Percentiles rank a stretch among this genome's conserved stretches.
Conservation (phyloP, 108 stramenopile genomes). For the Heterococcus sp. region DNA sequence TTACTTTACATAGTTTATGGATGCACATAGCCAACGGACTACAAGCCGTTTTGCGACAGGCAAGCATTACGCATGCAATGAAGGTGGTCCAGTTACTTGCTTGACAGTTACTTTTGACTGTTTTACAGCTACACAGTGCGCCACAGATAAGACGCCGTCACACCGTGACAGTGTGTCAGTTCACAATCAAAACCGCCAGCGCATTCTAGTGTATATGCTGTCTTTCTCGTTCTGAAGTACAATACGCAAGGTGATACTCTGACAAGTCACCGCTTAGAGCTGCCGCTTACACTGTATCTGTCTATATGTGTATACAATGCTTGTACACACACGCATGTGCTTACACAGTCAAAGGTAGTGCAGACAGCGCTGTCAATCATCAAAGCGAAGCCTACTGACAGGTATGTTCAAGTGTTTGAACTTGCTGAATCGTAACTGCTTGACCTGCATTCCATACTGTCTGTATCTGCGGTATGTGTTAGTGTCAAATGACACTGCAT, state of each 20-base stretch:
- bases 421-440: no score
- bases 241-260: no score
- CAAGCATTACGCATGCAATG: neutral
- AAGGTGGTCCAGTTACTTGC: neutral
- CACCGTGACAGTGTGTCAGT: neutral
- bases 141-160: no score
- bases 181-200: neutral
- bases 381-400: conserved; percentile 27
- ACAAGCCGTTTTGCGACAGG: neutral
- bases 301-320: neutral
- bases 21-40: neutral
- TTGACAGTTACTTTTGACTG: neutral
- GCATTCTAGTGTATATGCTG: neutral
- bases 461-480: no score
- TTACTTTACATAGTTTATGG: no score
- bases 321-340: neutral
- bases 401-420: no score
- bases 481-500: no score
- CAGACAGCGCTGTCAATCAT: conserved; percentile 20
- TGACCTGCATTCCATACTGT: no score
- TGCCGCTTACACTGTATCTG: no score
- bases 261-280: no score
- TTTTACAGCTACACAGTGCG: neutral
- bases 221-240: neutral
- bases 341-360: conserved; percentile 21